Conservation (phyloP, 179 eudicot species). For the Monotropa hypopitys region DNA sequence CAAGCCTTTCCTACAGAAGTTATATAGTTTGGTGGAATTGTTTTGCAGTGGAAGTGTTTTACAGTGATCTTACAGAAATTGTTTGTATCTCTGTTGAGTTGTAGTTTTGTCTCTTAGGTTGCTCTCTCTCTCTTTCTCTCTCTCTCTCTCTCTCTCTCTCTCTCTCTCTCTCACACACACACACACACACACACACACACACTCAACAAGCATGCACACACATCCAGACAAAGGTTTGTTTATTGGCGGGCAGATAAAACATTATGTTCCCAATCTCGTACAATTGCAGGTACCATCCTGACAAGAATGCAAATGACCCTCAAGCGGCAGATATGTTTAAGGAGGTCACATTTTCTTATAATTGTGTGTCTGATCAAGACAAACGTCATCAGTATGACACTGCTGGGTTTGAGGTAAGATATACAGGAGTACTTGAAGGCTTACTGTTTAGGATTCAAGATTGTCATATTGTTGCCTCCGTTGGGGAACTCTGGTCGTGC, state of each 20-base stretch:
- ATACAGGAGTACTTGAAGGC: background rate
- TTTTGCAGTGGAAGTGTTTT: background rate
- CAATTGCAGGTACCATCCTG: conserved; percentile 82
- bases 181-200: background rate
- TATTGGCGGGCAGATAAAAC: background rate
- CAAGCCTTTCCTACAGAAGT: background rate
- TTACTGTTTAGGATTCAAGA: background rate
- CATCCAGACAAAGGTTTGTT: too few species aligned
- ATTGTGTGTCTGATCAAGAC: conserved; percentile 79
- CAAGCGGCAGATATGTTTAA: conserved; percentile 87
- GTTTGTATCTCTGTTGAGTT: background rate
- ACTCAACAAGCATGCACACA: background rate
- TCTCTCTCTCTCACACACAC: background rate
- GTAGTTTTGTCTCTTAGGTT: background rate
- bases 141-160: background rate
- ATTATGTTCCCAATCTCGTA: conserved; percentile 2
- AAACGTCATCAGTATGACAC: conserved; percentile 84
- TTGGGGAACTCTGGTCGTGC: background rate
- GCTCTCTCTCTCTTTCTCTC: background rate
- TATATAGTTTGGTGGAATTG: background rate
- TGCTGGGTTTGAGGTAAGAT: conserved; percentile 79
- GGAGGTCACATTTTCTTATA: conserved; percentile 85
- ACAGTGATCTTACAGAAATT: background rate
- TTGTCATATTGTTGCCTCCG: background rate
- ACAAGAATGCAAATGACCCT: conserved; percentile 91